These are phyloP conservation scores for Verticillium dahliae DNA, from an alignment of 2,329 filamentous ascomycete species.

Conservation along the genomic window DNA sequence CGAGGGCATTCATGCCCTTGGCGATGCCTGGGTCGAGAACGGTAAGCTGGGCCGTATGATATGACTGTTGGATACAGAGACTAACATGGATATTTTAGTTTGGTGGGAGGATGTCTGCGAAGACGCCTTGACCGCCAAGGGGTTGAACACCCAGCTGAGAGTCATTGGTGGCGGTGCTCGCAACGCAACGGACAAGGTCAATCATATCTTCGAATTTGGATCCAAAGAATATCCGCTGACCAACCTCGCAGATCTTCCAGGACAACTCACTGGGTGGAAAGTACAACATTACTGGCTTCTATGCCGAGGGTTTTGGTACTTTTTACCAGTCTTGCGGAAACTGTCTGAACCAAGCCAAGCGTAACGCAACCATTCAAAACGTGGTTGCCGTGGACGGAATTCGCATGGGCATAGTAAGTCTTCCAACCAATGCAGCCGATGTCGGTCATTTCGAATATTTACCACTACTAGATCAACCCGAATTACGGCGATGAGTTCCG, in stretches of 20 bases:
- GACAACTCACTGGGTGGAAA: conserved; percentile 21
- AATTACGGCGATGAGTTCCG: conserved; percentile 21
- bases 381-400: conserved; percentile 17
- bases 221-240: background rate
- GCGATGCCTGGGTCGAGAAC: conserved; percentile 23
- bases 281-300: conserved; percentile 23
- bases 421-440: background rate
- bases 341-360: conserved; percentile 18
- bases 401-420: conserved; percentile 16
- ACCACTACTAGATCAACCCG: conserved; percentile 16
- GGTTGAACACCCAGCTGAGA: conserved; percentile 19
- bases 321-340: conserved; percentile 22
- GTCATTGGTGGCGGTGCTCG: conserved; percentile 20
- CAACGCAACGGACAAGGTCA: conserved; percentile 21
- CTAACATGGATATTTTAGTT: conserved; percentile 15
- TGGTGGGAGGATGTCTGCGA: conserved; percentile 24
- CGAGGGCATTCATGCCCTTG: conserved; percentile 22
- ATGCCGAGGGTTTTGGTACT: conserved; percentile 19
- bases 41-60: conserved; percentile 6
- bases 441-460: background rate
- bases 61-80: background rate
- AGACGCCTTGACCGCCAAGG: conserved; percentile 20
- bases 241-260: conserved; percentile 16
- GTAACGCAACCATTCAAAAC: conserved; percentile 19
- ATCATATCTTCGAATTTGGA: background rate